A percentile compares a stretch with the other conserved stretches of the same genome.
Conservation (phyloP, 192 early-diverging fungal genomes). For the Podochytrium sp. region DNA sequence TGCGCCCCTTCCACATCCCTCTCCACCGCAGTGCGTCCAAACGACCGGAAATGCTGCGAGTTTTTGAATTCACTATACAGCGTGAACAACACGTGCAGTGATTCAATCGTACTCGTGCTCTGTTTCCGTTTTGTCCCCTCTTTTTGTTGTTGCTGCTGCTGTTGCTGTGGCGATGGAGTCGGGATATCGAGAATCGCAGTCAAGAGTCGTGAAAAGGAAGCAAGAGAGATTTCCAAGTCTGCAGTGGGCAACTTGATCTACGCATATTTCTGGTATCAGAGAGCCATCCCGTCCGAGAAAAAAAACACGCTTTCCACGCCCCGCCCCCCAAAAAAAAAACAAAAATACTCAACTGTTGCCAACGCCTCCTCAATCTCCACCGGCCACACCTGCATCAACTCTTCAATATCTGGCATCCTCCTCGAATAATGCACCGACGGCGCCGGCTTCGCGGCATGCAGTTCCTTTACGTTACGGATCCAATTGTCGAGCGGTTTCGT, state of each 20-base stretch:
- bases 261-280: background rate
- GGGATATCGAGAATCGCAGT: conserved; percentile 60
- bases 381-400: conserved; percentile 65
- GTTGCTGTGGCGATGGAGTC: conserved; percentile 28
- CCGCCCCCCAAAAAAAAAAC: background rate
- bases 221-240: conserved; percentile 53
- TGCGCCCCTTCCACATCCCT: conserved; percentile 23
- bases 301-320: background rate
- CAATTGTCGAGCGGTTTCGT: conserved; percentile 52
- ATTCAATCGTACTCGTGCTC: conserved; percentile 45
- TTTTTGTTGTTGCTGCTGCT: conserved; percentile 20
- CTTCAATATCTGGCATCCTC: conserved; percentile 64
- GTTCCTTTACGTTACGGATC: conserved; percentile 59
- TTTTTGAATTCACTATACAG: conserved; percentile 66
- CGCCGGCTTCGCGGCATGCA: conserved; percentile 53
- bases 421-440: conserved; percentile 41
- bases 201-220: conserved; percentile 46
- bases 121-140: conserved; percentile 25
- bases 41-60: conserved; percentile 59
- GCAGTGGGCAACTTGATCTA: conserved; percentile 48
- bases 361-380: conserved; percentile 56
- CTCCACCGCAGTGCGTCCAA: conserved; percentile 36
- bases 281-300: too few relatives aligned
- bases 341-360: conserved; percentile 30
- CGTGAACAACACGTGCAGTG: conserved; percentile 56